Base-by-base conservation (phyloP, 306 rosid species). In the Chamaecrista fasciculata region DNA sequence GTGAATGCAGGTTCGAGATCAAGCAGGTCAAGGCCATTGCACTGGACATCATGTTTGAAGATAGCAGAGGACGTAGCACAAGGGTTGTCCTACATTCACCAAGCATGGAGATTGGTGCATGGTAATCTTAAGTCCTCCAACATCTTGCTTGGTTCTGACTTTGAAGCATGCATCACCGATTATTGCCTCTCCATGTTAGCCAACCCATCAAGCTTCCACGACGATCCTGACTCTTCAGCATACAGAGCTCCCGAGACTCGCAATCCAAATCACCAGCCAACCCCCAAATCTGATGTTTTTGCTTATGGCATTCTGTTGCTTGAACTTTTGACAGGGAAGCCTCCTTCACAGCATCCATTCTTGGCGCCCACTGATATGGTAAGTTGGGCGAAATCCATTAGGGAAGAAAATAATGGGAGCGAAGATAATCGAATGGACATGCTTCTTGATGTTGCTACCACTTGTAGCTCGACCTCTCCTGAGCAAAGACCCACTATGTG, bases 401-500 rank as follows among this genome's bases (percentile, higher is more conserved):
- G 94, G 79, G 89, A 80, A 20, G 91, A 80, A 20, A 89, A 79
- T 26, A 80, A 86, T 15, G 91, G 84, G 0, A 80, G 78, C 10
- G 89, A 77, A 46, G 89, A 84, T 20, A 66, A 55, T 37, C 75
- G 85, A 79, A 87, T 87, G 98, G 90, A 74, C 40, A 80, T 89
- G 95, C 89, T 89, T 69, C 79, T 89, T 14, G 95, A 89, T 67
- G 95, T 87, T 37, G 98, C 95, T 29, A 66, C 85, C 1, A 81
- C 85, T 63, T 92, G 96, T 80, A 79, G 95, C 76, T 29, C 84
- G 57, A 75, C 78, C 28, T 89, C 95, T 14, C 90, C 92, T 0
- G 98, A 92, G 89, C 95, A 87, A 85, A 89, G 98, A 34, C 98
- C 98, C 23, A 86, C 92, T 16, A 87, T 89, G 98, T 87, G 98